phyloP scores from a whole-genome alignment of 176 grass and related monocot species.

The Phoenix roebelenii region DNA sequence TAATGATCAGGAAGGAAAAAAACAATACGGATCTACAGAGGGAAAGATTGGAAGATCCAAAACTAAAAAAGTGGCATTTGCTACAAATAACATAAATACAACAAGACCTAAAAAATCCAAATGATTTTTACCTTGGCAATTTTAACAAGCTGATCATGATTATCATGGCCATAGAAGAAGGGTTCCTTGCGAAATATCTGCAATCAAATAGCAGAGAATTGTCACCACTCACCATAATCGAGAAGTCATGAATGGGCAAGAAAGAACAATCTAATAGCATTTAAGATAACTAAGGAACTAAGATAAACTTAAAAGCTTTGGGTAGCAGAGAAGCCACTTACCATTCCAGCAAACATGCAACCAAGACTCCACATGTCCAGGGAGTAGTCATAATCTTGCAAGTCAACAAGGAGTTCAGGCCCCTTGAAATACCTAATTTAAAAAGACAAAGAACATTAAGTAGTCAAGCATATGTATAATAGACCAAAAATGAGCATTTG shows the following conservation, averaged over 20 bases:
- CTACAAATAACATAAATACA: no score
- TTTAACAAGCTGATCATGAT: constrained; percentile 96
- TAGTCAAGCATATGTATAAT: background rate
- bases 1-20: no score
- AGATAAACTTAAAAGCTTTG: background rate
- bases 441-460: constrained; percentile 9
- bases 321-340: constrained; percentile 27
- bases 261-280: constrained; percentile 9
- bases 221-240: no score
- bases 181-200: constrained; percentile 99
- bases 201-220: constrained; percentile 18
- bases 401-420: constrained; percentile 88
- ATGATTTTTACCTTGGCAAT: constrained; percentile 62
- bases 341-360: constrained; percentile 99
- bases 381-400: constrained; percentile 94
- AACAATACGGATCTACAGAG: no score
- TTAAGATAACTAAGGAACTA: constrained; percentile 9
- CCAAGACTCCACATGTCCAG: constrained; percentile 96
- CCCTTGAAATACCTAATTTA: constrained; percentile 78
- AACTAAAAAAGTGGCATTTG: no score
- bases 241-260: background rate
- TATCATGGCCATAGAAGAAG: constrained; percentile 98
- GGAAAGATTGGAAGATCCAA: no score
- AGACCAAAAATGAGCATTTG: no score
- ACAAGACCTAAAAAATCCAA: constrained; percentile 1